Percentiles rank a stretch among this genome's conserved stretches.
Conservation (phyloP, 2,329 filamentous ascomycete species). For the Ilyonectria sp. region DNA sequence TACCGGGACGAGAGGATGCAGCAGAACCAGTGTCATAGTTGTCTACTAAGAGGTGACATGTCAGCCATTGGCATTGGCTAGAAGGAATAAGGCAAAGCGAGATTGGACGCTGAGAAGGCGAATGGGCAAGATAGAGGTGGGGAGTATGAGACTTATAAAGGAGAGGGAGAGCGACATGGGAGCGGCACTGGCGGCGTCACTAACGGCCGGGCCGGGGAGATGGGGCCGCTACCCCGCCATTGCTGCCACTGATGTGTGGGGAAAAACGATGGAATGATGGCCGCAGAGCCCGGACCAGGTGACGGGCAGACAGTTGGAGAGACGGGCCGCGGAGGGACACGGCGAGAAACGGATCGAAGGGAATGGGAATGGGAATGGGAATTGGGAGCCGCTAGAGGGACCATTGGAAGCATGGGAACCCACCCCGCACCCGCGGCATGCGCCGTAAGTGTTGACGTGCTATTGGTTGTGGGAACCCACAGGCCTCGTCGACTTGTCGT, state of each 20-base stretch:
- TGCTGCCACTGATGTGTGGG: conserved; percentile 44
- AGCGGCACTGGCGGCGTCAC: conserved; percentile 38
- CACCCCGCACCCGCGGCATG: conserved; percentile 23
- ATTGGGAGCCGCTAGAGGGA: conserved; percentile 3
- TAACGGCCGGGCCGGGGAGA: conserved; percentile 40
- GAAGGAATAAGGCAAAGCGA: conserved; percentile 32
- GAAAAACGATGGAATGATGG: conserved; percentile 28
- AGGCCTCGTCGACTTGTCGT: conserved; percentile 19
- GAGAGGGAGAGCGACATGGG: conserved; percentile 25
- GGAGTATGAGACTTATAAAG: conserved; percentile 4
- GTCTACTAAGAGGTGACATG: conserved; percentile 32
- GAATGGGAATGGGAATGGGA: neutral
- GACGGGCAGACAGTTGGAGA: conserved; percentile 25
- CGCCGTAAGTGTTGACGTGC: conserved; percentile 10
- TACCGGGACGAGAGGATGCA: conserved; percentile 41
- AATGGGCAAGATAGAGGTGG: neutral
- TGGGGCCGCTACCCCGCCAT: conserved; percentile 46
- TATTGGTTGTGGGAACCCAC: conserved; percentile 17
- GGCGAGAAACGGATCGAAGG: neutral
- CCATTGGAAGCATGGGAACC: conserved; percentile 10
- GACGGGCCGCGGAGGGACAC: conserved; percentile 10
- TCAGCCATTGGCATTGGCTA: conserved; percentile 37
- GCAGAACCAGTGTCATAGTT: conserved; percentile 36
- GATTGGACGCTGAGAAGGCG: conserved; percentile 32
- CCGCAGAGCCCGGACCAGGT: conserved; percentile 28